Percentiles rank a stretch among this genome's conserved stretches.
These are phyloP conservation scores for Taiozyma sp. DNA, from an alignment of 1,139 yeast species.

Conservation along the genomic window DNA sequence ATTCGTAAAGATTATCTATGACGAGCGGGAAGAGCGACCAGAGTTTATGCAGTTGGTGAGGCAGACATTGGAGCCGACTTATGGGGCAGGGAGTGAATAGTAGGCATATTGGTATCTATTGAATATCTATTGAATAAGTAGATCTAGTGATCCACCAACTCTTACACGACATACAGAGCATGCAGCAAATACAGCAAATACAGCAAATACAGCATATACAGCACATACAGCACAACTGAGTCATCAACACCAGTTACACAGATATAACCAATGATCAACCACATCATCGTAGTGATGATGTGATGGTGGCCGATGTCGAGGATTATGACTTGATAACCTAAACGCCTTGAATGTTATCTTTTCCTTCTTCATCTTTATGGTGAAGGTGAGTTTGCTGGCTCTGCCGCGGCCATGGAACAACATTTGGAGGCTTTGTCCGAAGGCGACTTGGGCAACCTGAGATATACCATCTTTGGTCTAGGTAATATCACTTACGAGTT, in stretches of 20 bases:
- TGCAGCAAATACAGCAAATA: too few relatives aligned
- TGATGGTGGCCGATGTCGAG: slow-evolving; percentile 86
- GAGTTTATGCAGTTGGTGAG: slow-evolving; percentile 14
- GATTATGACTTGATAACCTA: slow-evolving; percentile 82
- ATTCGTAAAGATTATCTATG: slow-evolving; percentile 26
- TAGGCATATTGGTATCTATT: too few relatives aligned
- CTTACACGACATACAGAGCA: too few relatives aligned
- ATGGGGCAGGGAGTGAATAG: slow-evolving; percentile 3
- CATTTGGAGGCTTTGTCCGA: slow-evolving; percentile 49
- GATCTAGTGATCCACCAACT: too few relatives aligned
- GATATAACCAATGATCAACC: too few relatives aligned
- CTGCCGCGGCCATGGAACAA: slow-evolving; percentile 70
- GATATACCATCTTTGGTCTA: slow-evolving; percentile 77
- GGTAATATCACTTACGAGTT: slow-evolving; percentile 94
- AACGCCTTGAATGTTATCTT: slow-evolving; percentile 56
- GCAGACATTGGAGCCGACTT: slow-evolving; percentile 18
- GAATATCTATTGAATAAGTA: too few relatives aligned
- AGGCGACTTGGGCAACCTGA: slow-evolving; percentile 58
- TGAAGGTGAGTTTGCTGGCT: slow-evolving; percentile 98
- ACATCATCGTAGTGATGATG: too few relatives aligned
- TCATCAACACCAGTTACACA: too few relatives aligned
- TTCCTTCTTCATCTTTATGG: slow-evolving; percentile 84
- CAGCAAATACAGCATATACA: too few relatives aligned
- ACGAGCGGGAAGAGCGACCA: slow-evolving; percentile 2
- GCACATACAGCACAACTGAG: too few relatives aligned